Percentiles rank a stretch among this genome's conserved stretches.
These are phyloP conservation scores for Magnusiomyces sp. DNA, from an alignment of 1,139 yeast genomes.

Conservation along the genomic window DNA sequence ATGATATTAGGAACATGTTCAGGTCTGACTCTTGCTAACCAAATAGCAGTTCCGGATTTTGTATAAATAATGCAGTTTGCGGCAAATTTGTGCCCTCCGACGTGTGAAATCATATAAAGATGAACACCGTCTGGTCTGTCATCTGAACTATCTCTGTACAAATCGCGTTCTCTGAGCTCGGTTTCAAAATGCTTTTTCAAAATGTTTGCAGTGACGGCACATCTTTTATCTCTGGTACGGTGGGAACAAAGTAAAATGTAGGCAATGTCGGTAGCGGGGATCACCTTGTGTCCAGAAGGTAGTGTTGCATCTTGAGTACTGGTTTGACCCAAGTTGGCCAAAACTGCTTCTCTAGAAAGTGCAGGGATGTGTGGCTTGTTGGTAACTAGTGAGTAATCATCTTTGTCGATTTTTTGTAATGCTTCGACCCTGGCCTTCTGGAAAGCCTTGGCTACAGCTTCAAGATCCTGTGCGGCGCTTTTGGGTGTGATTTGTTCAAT, in stretches of 20 bases:
- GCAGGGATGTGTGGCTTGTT: conserved; percentile 1
- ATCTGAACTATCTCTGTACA: conserved; percentile 69
- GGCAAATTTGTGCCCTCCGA: conserved; percentile 92
- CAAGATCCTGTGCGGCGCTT: conserved; percentile 41
- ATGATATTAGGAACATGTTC: conserved; percentile 64
- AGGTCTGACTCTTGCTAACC: conserved; percentile 86
- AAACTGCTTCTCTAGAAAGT: not conserved
- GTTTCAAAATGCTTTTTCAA: conserved; percentile 71
- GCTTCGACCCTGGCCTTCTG: conserved; percentile 10
- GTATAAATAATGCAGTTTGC: conserved; percentile 79
- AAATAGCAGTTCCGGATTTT: conserved; percentile 65
- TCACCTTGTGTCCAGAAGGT: not conserved
- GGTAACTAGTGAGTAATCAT: not conserved
- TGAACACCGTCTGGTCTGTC: conserved; percentile 63
- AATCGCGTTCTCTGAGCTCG: conserved; percentile 59
- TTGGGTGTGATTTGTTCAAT: conserved; percentile 43
- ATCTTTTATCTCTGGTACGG: conserved; percentile 79
- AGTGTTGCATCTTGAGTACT: not conserved
- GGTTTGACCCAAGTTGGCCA: not conserved
- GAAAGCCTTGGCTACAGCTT: conserved; percentile 32
- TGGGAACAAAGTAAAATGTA: conserved; percentile 81
- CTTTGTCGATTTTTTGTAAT: not conserved
- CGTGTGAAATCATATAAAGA: conserved; percentile 68
- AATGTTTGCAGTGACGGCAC: conserved; percentile 93
- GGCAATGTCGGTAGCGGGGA: conserved; percentile 40